Evolutionary conservation across 108 stramenopile species (phyloP).

Genomic region (Asterionellopsis glacialis): DNA sequence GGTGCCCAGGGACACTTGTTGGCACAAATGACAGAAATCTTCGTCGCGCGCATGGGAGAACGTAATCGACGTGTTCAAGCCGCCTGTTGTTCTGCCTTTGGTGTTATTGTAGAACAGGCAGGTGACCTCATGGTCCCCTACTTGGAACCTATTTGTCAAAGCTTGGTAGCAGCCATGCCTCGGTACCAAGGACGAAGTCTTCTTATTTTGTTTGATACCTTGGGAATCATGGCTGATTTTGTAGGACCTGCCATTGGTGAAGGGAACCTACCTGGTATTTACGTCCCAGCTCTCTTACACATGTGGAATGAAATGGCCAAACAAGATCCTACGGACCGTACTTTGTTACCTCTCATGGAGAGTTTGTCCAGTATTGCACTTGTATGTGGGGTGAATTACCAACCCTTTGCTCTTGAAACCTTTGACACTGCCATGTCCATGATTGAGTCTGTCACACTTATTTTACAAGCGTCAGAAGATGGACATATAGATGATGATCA

Average conservation of each 20-base stretch:
- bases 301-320: conserved; percentile 51
- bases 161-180: conserved; percentile 58
- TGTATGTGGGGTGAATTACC: conserved; percentile 73
- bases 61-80: conserved; percentile 82
- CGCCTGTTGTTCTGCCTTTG: conserved; percentile 77
- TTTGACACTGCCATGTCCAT: conserved; percentile 78
- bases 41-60: conserved; percentile 61
- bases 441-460: conserved; percentile 67
- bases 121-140: conserved; percentile 82
- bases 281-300: conserved; percentile 68
- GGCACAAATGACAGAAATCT: conserved; percentile 68
- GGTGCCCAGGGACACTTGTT: conserved; percentile 55
- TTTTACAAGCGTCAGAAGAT: conserved; percentile 44
- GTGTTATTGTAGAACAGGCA: conserved; percentile 73
- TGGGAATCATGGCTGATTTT: conserved; percentile 83
- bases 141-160: conserved; percentile 65
- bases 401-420: conserved; percentile 78
- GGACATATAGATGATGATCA: conserved; percentile 36
- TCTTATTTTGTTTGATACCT: conserved; percentile 77
- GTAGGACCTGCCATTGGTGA: conserved; percentile 78
- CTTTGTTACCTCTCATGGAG: conserved; percentile 85
- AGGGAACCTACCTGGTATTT: conserved; percentile 59
- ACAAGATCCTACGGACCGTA: conserved; percentile 74
- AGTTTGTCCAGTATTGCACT: conserved; percentile 73
- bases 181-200: conserved; percentile 73